A percentile compares a stretch with the other conserved stretches of the same genome.
Conservation (phyloP, 1,139 yeast species). For the Candida smagusa region DNA sequence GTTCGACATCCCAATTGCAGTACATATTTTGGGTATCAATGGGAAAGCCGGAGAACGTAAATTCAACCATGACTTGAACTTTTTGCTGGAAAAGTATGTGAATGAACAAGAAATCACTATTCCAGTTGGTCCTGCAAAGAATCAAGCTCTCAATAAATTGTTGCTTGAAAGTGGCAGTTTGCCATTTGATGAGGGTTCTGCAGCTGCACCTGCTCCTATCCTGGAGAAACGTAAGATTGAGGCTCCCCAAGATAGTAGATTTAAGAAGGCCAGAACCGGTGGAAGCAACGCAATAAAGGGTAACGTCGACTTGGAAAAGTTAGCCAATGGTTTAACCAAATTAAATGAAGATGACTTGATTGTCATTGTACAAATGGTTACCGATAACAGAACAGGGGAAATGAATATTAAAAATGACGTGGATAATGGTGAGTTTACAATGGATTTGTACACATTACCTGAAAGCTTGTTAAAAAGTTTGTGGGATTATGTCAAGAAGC, state of each 20-base stretch:
- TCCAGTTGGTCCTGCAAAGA: constrained; percentile 63
- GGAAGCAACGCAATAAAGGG: constrained; percentile 58
- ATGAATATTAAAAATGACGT: constrained; percentile 96
- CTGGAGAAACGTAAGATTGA: constrained; percentile 6
- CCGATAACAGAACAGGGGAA: constrained; percentile 91
- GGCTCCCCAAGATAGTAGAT: constrained; percentile 13
- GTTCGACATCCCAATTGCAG: constrained; percentile 79
- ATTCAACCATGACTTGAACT: constrained; percentile 85
- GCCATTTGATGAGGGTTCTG: constrained; percentile 44
- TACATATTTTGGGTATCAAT: constrained; percentile 57
- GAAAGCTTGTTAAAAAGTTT: constrained; percentile 87
- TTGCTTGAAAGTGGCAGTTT: constrained; percentile 81
- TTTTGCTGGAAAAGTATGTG: constrained; percentile 70
- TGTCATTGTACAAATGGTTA: constrained; percentile 96
- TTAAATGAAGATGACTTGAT: constrained; percentile 88
- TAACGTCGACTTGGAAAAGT: constrained; percentile 78
- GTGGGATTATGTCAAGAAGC: constrained; percentile 90
- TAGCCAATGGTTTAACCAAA: constrained; percentile 87
- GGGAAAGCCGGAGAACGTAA: constrained; percentile 90
- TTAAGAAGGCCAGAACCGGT: constrained; percentile 61
- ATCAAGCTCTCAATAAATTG: constrained; percentile 61
- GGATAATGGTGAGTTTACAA: constrained; percentile 95
- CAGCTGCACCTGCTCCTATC: constrained; percentile 13
- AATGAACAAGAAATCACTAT: constrained; percentile 74
- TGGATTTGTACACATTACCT: constrained; percentile 93